These are phyloP conservation scores for Oropetium thomaeum DNA, from an alignment of 176 grass and related monocot genomes.

Conservation along the genomic window DNA sequence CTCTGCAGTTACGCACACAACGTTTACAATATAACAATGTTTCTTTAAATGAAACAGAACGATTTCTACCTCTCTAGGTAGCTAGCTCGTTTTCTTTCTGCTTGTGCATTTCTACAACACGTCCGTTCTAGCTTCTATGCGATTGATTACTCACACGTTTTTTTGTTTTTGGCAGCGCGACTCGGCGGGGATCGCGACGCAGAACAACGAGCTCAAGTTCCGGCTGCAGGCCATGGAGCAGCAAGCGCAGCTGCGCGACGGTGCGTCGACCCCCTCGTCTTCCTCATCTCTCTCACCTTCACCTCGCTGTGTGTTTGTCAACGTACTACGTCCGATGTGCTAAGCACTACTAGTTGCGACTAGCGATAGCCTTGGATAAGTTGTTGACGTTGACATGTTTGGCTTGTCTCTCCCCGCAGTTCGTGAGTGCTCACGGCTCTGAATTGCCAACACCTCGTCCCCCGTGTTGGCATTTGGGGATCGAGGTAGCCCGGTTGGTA, in stretches of 20 bases:
- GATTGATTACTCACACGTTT: not conserved
- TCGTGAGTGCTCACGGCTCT: constrained; percentile 24
- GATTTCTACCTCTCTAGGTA: too few species aligned
- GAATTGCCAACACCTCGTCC: not conserved
- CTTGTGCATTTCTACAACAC: not conserved
- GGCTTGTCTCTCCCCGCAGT: constrained; percentile 7
- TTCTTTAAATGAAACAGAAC: too few species aligned
- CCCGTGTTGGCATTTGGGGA: constrained; percentile 23
- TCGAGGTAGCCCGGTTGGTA: not conserved
- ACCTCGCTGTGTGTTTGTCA: constrained; percentile 24
- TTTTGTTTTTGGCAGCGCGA: constrained; percentile 49
- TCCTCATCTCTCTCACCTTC: not conserved
- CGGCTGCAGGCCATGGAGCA: constrained; percentile 94
- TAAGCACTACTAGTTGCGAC: not conserved
- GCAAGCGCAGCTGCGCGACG: constrained; percentile 84
- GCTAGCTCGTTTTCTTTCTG: too few species aligned
- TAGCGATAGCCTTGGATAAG: not conserved
- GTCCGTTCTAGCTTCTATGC: not conserved
- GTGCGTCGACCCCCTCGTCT: constrained; percentile 43
- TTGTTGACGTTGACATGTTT: constrained; percentile 30
- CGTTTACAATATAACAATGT: too few species aligned
- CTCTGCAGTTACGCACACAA: too few species aligned
- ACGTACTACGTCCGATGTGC: constrained; percentile 36
- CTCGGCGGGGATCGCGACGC: constrained; percentile 56
- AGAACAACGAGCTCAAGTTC: constrained; percentile 93